Conservation (phyloP, 2,329 filamentous ascomycete genomes). For the Xylariaceae sp. region DNA sequence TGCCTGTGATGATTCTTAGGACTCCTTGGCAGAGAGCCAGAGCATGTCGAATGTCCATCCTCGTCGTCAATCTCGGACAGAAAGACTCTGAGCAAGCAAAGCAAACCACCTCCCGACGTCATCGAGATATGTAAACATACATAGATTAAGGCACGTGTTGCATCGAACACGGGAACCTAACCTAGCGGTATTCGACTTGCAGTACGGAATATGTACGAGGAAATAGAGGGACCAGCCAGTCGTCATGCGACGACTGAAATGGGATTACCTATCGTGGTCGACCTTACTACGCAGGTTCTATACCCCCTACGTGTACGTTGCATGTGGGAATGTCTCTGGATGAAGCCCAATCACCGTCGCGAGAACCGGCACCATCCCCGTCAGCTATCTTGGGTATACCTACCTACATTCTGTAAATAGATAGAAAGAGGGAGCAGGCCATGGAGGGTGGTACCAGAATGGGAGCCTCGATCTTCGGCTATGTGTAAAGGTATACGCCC, state of each 20-base stretch:
- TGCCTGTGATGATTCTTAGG: no score
- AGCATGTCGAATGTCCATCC: no score
- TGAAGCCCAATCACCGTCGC: constrained; percentile 2
- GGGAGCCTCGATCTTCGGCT: constrained; percentile 11
- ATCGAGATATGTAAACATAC: not conserved
- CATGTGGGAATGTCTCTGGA: not conserved
- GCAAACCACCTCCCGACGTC: not conserved
- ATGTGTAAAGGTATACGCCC: not conserved
- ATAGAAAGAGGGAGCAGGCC: constrained; percentile 7
- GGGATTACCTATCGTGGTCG: not conserved
- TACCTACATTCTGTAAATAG: not conserved
- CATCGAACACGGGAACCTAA: not conserved
- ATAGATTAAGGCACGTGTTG: not conserved
- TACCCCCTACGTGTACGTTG: not conserved
- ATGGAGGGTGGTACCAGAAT: constrained; percentile 6
- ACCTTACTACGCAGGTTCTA: not conserved
- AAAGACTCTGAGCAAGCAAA: no score
- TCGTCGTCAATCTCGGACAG: no score
- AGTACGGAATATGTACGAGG: not conserved
- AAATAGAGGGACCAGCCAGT: not conserved
- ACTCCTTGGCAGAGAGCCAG: no score
- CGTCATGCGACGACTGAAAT: not conserved
- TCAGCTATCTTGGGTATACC: not conserved
- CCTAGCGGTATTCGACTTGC: not conserved
- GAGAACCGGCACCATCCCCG: not conserved